A percentile compares a stretch with the other conserved stretches of the same genome.
These are phyloP conservation scores for Serendipita sp. DNA, from an alignment of 768 basidiomycete species.

Conservation along the genomic window DNA sequence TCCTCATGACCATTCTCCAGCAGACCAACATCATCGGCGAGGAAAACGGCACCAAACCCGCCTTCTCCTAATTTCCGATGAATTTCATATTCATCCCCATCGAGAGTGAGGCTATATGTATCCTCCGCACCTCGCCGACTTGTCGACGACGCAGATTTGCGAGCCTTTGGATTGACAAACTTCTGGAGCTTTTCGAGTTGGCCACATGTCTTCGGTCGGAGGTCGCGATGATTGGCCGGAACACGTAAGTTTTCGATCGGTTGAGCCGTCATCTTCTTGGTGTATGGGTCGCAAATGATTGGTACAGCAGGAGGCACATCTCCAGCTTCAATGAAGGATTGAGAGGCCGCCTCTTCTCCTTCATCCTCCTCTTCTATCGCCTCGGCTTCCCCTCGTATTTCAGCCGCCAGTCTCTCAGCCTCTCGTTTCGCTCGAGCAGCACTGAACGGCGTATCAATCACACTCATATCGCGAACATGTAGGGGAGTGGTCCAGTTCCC, in stretches of 20 bases:
- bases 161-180: constrained; percentile 35
- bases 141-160: constrained; percentile 9
- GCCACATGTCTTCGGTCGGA: constrained; percentile 36
- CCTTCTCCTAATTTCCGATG: constrained; percentile 89
- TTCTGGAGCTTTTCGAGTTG: constrained; percentile 59
- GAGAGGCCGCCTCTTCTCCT: background rate
- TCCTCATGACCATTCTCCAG: constrained; percentile 43
- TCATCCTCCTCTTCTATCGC: constrained; percentile 11
- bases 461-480: constrained; percentile 14
- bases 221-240: constrained; percentile 36
- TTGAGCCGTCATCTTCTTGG: background rate
- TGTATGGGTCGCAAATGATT: constrained; percentile 21
- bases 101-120: constrained; percentile 43
- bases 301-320: constrained; percentile 10
- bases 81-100: constrained; percentile 50
- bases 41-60: constrained; percentile 92
- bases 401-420: constrained; percentile 39
- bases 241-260: background rate
- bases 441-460: constrained; percentile 14
- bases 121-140: constrained; percentile 14
- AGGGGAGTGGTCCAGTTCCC: constrained; percentile 9
- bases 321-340: background rate
- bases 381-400: constrained; percentile 15
- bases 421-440: constrained; percentile 32
- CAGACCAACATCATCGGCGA: constrained; percentile 41